Base-by-base conservation (phyloP, 2,329 filamentous ascomycete species). In the Aspergillus fructus region DNA sequence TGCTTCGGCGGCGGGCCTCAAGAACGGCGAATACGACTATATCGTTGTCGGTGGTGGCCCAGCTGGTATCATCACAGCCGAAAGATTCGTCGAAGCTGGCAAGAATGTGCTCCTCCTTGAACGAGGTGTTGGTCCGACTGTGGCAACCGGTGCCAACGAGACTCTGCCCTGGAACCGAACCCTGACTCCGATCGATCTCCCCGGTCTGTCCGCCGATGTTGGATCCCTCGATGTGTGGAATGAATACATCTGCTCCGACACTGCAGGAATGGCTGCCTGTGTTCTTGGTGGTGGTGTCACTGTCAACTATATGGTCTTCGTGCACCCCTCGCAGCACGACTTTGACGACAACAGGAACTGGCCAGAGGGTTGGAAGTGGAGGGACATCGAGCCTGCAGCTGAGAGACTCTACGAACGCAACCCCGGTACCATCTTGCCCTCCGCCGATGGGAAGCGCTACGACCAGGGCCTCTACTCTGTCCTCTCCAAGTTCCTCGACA, bases 291-390 rank as follows among this genome's bases (percentile, higher is more conserved):
- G 62, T 21, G 62, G 62, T 19, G 61, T 59, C 21, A 59, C 59
- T 12, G 41, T 66, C 40, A 66, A 66, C 42, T 61, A 61, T 37
- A 55, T 63, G 55, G 58, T 56, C 5, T 62, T 63, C 47, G 60
- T 66, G 17, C 42, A 66, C 49, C 64, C 89, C 0, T 83, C 85
- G 60, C 77, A 82, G 3, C 68, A 76, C 3, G 89, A 91, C 67
- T 91, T 88, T 79, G 86, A 91, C 69, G 79, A 83, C 79, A 86
- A 91, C 69, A 79, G 82, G 71, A 88, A 88, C 71, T 91, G 89
- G 75, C 89, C 89, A 1, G 61, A 74, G 0, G 88, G 88, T 40
- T 91, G 89, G 89, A 85, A 88, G 71, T 79, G 83, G 13, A 67
- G 74, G 5, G 87, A 90, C 63, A 82, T 90, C 67, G 73, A 75